A percentile compares a stretch with the other conserved stretches of the same genome.
These are phyloP conservation scores for Sporothrix pallida DNA, from an alignment of 2,329 filamentous ascomycete genomes.

Conservation along the genomic window DNA sequence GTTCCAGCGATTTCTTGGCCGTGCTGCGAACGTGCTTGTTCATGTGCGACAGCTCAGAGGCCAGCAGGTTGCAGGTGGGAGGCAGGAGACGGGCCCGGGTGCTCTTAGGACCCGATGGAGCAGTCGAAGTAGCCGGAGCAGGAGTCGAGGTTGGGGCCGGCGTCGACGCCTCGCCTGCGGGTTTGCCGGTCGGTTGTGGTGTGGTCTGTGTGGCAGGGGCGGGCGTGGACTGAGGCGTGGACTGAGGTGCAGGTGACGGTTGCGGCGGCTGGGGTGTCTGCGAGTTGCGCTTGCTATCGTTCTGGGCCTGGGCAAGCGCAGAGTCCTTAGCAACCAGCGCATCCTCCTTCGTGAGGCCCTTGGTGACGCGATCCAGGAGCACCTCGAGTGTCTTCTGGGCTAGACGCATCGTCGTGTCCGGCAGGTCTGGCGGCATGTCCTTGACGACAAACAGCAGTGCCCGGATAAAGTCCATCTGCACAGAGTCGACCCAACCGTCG, in stretches of 20 bases:
- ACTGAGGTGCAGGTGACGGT: conserved; percentile 4
- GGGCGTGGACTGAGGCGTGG: background rate
- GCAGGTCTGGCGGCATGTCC: conserved; percentile 93
- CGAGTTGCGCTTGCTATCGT: conserved; percentile 22
- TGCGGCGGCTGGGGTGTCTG: conserved; percentile 28
- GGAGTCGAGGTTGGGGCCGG: conserved; percentile 67
- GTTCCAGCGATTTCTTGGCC: conserved; percentile 78
- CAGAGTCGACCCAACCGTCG: conserved; percentile 78
- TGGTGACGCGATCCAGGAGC: conserved; percentile 78
- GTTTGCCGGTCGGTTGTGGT: background rate
- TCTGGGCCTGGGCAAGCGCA: background rate
- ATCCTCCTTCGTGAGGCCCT: conserved; percentile 80
- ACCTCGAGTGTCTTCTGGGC: conserved; percentile 84
- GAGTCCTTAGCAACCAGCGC: conserved; percentile 37
- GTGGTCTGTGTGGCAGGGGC: background rate
- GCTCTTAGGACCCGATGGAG: conserved; percentile 20
- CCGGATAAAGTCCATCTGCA: conserved; percentile 85
- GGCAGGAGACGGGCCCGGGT: conserved; percentile 54
- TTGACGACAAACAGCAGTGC: conserved; percentile 98
- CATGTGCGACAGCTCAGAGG: conserved; percentile 90
- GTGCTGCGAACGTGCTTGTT: conserved; percentile 92
- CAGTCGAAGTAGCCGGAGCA: background rate
- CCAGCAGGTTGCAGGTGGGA: conserved; percentile 81
- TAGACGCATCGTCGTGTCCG: conserved; percentile 82
- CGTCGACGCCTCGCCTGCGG: conserved; percentile 39